These are phyloP conservation scores for Cyclotella baltica DNA, from an alignment of 108 stramenopile species.

Conservation along the genomic window DNA sequence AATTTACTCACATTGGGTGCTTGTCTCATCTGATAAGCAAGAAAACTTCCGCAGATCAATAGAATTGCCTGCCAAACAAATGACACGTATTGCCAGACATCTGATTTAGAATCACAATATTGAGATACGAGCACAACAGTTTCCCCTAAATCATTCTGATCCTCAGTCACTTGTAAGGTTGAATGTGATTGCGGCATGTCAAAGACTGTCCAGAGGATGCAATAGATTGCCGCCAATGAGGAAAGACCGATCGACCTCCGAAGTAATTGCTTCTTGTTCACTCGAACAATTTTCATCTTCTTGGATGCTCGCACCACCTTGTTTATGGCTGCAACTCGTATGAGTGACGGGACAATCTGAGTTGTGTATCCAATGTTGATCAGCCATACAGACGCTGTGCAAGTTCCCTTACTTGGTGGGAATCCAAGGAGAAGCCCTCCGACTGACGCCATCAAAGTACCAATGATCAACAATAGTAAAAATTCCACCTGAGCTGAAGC, in stretches of 20 bases:
- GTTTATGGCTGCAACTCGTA: conserved; percentile 30
- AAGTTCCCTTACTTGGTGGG: conserved; percentile 17
- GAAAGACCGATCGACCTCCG: conserved; percentile 28
- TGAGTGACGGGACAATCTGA: conserved; percentile 47
- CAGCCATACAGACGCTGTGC: conserved; percentile 47
- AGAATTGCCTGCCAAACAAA: neutral
- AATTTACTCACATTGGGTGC: neutral
- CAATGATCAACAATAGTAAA: conserved; percentile 29
- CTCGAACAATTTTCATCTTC: conserved; percentile 35
- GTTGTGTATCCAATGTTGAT: conserved; percentile 49
- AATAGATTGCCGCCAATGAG: conserved; percentile 22
- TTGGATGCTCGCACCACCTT: neutral
- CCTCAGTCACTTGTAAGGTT: neutral
- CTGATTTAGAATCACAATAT: neutral
- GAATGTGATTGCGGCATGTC: neutral
- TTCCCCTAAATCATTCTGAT: conserved; percentile 6
- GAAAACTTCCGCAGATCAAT: neutral
- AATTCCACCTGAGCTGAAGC: conserved; percentile 46
- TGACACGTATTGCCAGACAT: neutral
- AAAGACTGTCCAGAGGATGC: conserved; percentile 3
- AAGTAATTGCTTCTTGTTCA: conserved; percentile 24
- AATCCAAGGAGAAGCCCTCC: conserved; percentile 25
- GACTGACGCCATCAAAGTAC: conserved; percentile 38
- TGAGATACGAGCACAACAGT: neutral
- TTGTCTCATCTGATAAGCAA: conserved; percentile 11